Conservation (phyloP, 2,329 filamentous ascomycete species). For the Aureobasidium sp. region DNA sequence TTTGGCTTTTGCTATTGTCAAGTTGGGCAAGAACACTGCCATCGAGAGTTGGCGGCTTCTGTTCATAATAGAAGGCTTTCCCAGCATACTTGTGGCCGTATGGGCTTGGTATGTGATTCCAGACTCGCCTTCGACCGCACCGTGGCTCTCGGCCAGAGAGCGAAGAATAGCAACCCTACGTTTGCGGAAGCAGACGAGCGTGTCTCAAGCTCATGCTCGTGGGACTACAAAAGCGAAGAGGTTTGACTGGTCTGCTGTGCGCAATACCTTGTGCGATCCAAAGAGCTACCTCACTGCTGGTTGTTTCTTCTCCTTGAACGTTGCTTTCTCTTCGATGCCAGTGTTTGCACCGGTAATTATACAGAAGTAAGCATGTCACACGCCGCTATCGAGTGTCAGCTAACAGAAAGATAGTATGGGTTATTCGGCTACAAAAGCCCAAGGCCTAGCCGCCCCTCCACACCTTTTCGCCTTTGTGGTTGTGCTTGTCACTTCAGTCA, state of each 20-base stretch:
- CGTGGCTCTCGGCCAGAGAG: constrained; percentile 35
- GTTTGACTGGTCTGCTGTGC: constrained; percentile 48
- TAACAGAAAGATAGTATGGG: constrained; percentile 48
- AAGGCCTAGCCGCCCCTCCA: constrained; percentile 73
- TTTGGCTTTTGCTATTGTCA: constrained; percentile 70
- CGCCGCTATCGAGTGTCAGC: background rate
- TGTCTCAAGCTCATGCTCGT: background rate
- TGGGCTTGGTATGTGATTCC: constrained; percentile 62
- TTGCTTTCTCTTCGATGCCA: constrained; percentile 79
- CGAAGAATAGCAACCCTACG: constrained; percentile 61
- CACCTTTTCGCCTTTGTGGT: constrained; percentile 66
- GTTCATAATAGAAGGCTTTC: constrained; percentile 78
- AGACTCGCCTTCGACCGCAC: constrained; percentile 51
- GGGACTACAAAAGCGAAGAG: constrained; percentile 18
- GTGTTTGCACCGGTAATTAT: constrained; percentile 60
- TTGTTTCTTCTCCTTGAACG: constrained; percentile 84
- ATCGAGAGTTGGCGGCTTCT: constrained; percentile 79
- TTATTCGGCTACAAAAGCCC: constrained; percentile 56
- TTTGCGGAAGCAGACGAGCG: constrained; percentile 46
- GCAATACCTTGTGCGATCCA: constrained; percentile 54
- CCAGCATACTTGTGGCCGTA: constrained; percentile 65
- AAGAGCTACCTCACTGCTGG: constrained; percentile 64
- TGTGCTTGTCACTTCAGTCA: constrained; percentile 62
- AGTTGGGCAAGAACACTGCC: constrained; percentile 53
- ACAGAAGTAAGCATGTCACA: constrained; percentile 36